Percentiles rank a stretch among this genome's conserved stretches.
Conservation (phyloP, 2,329 filamentous ascomycete genomes). For the Zymoseptoria pseudotritici region DNA sequence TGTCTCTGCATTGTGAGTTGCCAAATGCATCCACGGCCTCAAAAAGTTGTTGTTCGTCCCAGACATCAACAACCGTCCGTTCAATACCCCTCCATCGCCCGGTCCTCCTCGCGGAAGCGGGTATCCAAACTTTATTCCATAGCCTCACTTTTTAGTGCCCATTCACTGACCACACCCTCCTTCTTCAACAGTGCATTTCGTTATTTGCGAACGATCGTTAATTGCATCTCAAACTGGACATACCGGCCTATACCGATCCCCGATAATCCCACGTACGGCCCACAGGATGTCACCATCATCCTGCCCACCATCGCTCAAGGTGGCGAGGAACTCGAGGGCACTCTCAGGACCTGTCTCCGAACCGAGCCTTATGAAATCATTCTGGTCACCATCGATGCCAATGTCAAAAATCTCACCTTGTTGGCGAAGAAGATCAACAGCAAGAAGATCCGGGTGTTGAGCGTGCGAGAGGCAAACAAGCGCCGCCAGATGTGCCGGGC, state of each 20-base stretch:
- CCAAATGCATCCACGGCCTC: background rate
- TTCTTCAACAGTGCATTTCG: conserved; percentile 63
- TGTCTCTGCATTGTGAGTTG: conserved; percentile 28
- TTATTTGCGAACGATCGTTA: conserved; percentile 77
- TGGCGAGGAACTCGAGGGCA: conserved; percentile 74
- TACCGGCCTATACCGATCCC: conserved; percentile 82
- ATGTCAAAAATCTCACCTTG: conserved; percentile 49
- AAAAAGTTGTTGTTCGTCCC: background rate
- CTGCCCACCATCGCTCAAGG: conserved; percentile 86
- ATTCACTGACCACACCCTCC: conserved; percentile 16
- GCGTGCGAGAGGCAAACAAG: conserved; percentile 84
- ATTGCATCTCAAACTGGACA: conserved; percentile 75
- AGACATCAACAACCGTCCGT: background rate
- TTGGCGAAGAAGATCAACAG: conserved; percentile 52
- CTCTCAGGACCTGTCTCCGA: conserved; percentile 67
- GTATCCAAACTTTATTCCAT: conserved; percentile 14
- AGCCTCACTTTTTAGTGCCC: conserved; percentile 7
- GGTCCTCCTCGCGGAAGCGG: conserved; percentile 10
- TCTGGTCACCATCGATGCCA: conserved; percentile 78
- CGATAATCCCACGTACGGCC: conserved; percentile 68
- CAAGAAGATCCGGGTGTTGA: conserved; percentile 64
- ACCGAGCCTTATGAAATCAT: conserved; percentile 67
- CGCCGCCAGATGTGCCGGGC: conserved; percentile 87
- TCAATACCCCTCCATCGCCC: background rate
- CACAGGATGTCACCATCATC: conserved; percentile 84